phyloP scores from a whole-genome alignment of 495 filamentous ascomycete genomes.

The Neurospora sublineolata region DNA sequence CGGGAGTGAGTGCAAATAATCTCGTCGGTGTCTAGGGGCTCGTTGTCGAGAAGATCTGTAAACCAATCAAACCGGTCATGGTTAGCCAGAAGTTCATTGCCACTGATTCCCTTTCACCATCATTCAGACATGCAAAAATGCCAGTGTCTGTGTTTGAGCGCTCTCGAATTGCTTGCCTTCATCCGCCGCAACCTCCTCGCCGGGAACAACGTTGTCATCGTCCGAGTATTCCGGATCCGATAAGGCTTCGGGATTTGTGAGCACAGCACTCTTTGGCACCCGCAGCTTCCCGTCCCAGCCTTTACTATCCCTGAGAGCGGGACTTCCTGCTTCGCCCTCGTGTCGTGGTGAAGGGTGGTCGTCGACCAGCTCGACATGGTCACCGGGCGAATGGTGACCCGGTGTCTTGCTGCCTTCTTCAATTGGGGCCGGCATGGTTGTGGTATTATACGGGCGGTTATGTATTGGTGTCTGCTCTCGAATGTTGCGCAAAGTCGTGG shows the following conservation, averaged over 20 bases:
- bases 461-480: not conserved
- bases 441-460: not conserved
- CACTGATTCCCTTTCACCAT: not conserved
- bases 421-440: slow-evolving; percentile 24
- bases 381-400: slow-evolving; percentile 7
- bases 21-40: slow-evolving; percentile 50
- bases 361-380: slow-evolving; percentile 33
- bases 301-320: slow-evolving; percentile 47
- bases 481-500: not conserved
- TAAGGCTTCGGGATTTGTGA: slow-evolving; percentile 65
- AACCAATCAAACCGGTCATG: not conserved
- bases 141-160: not conserved
- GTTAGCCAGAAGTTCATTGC: not conserved
- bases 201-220: slow-evolving; percentile 59
- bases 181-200: slow-evolving; percentile 68
- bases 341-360: slow-evolving; percentile 26
- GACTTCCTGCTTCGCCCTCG: slow-evolving; percentile 29
- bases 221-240: slow-evolving; percentile 80
- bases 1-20: slow-evolving; percentile 84
- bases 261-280: slow-evolving; percentile 48
- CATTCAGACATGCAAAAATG: not conserved
- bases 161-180: slow-evolving; percentile 46
- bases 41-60: slow-evolving; percentile 43
- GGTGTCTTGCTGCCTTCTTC: slow-evolving; percentile 24
- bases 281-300: slow-evolving; percentile 93